These are phyloP conservation scores for Brettanomyces anomalus DNA, from an alignment of 805 yeast genomes.

Conservation along the genomic window DNA sequence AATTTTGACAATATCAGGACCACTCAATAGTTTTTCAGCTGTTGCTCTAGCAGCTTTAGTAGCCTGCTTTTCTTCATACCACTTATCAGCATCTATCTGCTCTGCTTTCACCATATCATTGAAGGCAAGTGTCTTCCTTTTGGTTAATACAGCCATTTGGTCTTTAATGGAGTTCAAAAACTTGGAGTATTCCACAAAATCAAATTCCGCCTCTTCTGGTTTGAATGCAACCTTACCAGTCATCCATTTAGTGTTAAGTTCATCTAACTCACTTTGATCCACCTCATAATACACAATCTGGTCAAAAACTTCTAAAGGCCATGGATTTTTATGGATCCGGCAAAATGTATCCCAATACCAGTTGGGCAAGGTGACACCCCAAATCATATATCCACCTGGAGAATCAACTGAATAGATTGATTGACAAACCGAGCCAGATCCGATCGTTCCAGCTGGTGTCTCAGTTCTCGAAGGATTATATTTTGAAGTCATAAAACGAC, in stretches of 20 bases:
- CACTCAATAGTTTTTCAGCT: constrained; percentile 12
- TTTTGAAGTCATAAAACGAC: constrained; percentile 19
- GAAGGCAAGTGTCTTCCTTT: constrained; percentile 17
- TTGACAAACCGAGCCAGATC: constrained; percentile 23
- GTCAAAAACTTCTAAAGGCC: constrained; percentile 27
- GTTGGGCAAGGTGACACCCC: constrained; percentile 25
- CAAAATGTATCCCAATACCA: constrained; percentile 28
- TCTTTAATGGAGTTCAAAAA: constrained; percentile 22
- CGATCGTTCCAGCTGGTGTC: constrained; percentile 24
- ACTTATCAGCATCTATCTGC: constrained; percentile 10
- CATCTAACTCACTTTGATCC: constrained; percentile 19
- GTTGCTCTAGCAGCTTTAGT: constrained; percentile 14
- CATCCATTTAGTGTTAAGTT: constrained; percentile 22
- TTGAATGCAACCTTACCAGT: constrained; percentile 23
- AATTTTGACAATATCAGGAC: constrained; percentile 17
- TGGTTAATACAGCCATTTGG: constrained; percentile 15
- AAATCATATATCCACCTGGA: constrained; percentile 27
- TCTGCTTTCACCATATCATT: constrained; percentile 16
- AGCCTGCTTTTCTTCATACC: constrained; percentile 18
- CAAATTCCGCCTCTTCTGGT: constrained; percentile 23
- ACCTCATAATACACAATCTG: constrained; percentile 29
- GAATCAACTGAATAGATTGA: constrained; percentile 23
- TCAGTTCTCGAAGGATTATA: constrained; percentile 26
- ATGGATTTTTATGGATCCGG: constrained; percentile 20
- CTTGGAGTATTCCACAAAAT: constrained; percentile 23